phyloP scores from a whole-genome alignment of 495 filamentous ascomycete species.

The Astrocystis sublimbata region DNA sequence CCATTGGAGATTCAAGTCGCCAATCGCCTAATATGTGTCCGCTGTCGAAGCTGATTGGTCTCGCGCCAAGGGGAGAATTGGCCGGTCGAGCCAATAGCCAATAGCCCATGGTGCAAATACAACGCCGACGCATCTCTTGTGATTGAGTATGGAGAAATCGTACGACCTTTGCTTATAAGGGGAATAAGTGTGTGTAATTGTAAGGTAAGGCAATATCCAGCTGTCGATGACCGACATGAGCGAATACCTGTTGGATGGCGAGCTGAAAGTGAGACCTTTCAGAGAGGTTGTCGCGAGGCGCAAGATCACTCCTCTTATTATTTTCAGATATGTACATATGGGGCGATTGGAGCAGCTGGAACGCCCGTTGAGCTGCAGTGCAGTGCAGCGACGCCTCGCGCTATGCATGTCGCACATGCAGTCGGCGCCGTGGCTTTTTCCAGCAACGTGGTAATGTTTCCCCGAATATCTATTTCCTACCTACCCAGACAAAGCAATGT shows the following conservation, averaged over 20 bases:
- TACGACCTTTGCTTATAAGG: slow-evolving; percentile 4
- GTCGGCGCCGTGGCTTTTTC: not conserved
- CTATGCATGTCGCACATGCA: not conserved
- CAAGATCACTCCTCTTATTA: not conserved
- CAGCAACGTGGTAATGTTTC: not conserved
- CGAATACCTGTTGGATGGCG: not conserved
- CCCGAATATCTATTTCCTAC: too few relatives aligned
- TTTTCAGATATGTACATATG: not conserved
- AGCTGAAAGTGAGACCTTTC: not conserved
- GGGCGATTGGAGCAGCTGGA: not conserved
- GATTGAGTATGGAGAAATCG: not conserved
- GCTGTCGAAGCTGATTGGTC: slow-evolving; percentile 3
- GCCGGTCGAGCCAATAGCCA: not conserved
- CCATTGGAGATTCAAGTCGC: not conserved
- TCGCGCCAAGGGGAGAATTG: not conserved
- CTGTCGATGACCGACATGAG: slow-evolving; percentile 6
- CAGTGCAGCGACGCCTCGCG: not conserved
- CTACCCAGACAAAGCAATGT: too few relatives aligned
- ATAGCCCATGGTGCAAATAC: too few relatives aligned
- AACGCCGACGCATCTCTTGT: not conserved
- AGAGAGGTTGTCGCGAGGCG: not conserved
- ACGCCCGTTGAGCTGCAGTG: slow-evolving; percentile 3
- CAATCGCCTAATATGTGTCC: slow-evolving; percentile 11
- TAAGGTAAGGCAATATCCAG: too few relatives aligned
- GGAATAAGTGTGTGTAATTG: not conserved